Evolutionary conservation across 2,329 filamentous ascomycete genomes (phyloP).

Genomic region (Pestalotiopsis sp.): DNA sequence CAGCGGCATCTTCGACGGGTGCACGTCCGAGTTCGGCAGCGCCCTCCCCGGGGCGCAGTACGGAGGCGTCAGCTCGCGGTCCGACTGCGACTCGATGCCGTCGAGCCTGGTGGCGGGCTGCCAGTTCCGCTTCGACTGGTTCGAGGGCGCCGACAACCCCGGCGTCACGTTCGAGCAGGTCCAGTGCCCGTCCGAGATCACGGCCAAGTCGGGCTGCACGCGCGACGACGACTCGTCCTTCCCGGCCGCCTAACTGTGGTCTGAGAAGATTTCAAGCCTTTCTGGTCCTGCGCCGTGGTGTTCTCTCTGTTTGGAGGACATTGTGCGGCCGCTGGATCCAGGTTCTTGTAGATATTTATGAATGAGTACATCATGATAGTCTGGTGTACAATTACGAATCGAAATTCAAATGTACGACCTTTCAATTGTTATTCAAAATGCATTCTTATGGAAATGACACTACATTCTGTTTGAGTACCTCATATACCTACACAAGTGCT

Average conservation of each 20-base stretch:
- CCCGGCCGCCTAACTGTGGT: not conserved
- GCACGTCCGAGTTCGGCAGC: conserved; percentile 42
- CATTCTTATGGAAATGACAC: too few species aligned
- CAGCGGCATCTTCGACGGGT: conserved; percentile 47
- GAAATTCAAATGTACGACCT: too few species aligned
- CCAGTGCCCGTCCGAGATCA: conserved; percentile 47
- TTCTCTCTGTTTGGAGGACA: not conserved
- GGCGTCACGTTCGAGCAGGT: conserved; percentile 47
- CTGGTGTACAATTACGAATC: too few species aligned
- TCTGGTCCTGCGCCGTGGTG: too few species aligned
- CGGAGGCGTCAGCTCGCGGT: conserved; percentile 45
- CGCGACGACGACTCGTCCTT: conserved; percentile 23
- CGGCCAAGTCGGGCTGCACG: conserved; percentile 43
- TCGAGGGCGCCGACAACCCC: conserved; percentile 51
- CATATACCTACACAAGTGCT: too few species aligned
- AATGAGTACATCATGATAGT: too few species aligned
- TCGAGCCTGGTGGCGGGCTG: conserved; percentile 45
- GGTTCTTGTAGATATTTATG: too few species aligned
- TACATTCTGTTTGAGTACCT: too few species aligned
- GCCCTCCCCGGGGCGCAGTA: conserved; percentile 44
- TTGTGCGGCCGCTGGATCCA: not conserved
- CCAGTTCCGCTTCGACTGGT: conserved; percentile 57
- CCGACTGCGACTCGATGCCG: conserved; percentile 47
- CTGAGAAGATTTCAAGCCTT: not conserved
- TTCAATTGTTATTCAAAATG: too few species aligned